Conservation (phyloP, 2,329 filamentous ascomycete species). For the Sporothrix sp. region DNA sequence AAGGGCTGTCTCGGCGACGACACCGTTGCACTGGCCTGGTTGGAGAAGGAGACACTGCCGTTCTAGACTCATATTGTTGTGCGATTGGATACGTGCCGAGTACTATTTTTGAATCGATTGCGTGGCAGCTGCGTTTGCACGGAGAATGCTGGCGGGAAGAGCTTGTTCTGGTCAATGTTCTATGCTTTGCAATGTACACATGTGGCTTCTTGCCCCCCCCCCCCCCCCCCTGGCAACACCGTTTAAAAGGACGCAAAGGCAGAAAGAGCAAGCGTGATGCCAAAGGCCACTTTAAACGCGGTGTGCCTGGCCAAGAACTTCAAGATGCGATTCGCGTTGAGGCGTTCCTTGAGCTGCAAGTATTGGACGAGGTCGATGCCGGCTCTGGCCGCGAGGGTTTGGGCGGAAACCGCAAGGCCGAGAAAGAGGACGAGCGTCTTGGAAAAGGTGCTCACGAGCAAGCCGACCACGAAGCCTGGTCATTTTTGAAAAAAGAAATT, state of each 20-base stretch:
- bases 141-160: not conserved
- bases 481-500: not conserved
- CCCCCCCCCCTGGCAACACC: not conserved
- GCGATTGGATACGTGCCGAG: no score
- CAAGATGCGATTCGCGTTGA: slow-evolving; percentile 32
- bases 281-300: slow-evolving; percentile 60
- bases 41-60: slow-evolving; percentile 74
- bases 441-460: slow-evolving; percentile 61
- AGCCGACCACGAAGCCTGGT: slow-evolving; percentile 53
- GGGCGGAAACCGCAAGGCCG: slow-evolving; percentile 50
- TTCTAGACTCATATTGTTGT: no score
- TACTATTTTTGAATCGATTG: no score
- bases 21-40: slow-evolving; percentile 63
- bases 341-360: slow-evolving; percentile 28
- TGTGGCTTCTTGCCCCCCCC: not conserved
- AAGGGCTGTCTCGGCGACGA: slow-evolving; percentile 65
- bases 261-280: slow-evolving; percentile 62
- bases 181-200: no score
- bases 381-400: slow-evolving; percentile 31
- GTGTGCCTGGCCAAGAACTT: slow-evolving; percentile 47
- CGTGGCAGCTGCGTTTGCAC: no score
- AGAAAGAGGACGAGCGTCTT: slow-evolving; percentile 58
- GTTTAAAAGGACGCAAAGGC: slow-evolving; percentile 45
- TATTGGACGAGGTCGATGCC: slow-evolving; percentile 32
- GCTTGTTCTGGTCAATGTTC: not conserved